Conservation (phyloP, 352 stramenopile genomes). For the Phytopythium chamaehyphon region DNA sequence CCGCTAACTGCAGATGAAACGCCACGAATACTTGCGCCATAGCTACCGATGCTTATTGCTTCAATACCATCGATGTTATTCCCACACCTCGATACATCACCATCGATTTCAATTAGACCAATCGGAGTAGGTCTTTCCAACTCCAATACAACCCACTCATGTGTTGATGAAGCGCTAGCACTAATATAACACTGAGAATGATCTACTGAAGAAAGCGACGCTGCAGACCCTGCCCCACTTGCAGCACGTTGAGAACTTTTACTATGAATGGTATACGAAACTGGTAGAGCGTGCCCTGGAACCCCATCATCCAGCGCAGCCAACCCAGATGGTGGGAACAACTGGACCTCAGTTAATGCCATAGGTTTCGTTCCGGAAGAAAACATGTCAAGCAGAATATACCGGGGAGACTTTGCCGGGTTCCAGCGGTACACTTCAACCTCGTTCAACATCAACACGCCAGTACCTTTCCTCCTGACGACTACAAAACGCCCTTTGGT, state of each 20-base stretch:
- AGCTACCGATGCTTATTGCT: slow-evolving; percentile 41
- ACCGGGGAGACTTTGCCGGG: slow-evolving; percentile 33
- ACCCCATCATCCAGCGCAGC: slow-evolving; percentile 6
- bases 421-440: slow-evolving; percentile 65
- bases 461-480: slow-evolving; percentile 25
- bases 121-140: slow-evolving; percentile 32
- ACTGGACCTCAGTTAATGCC: slow-evolving; percentile 37
- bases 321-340: slow-evolving; percentile 41
- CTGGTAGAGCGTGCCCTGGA: slow-evolving; percentile 15
- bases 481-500: slow-evolving; percentile 45
- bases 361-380: slow-evolving; percentile 25
- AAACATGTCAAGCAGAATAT: slow-evolving; percentile 50
- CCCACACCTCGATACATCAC: slow-evolving; percentile 33
- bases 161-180: slow-evolving; percentile 26
- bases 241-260: slow-evolving; percentile 45
- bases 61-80: slow-evolving; percentile 18
- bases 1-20: slow-evolving; percentile 17
- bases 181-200: slow-evolving; percentile 37
- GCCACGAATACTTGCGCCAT: slow-evolving; percentile 29
- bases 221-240: slow-evolving; percentile 34
- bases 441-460: slow-evolving; percentile 65
- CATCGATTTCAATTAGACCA: slow-evolving; percentile 50
- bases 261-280: slow-evolving; percentile 63
- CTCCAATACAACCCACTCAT: slow-evolving; percentile 71
- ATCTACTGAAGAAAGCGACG: slow-evolving; percentile 20